Base-by-base conservation (phyloP, 257 asterid genomes). In the Primulina huaijiensis region DNA sequence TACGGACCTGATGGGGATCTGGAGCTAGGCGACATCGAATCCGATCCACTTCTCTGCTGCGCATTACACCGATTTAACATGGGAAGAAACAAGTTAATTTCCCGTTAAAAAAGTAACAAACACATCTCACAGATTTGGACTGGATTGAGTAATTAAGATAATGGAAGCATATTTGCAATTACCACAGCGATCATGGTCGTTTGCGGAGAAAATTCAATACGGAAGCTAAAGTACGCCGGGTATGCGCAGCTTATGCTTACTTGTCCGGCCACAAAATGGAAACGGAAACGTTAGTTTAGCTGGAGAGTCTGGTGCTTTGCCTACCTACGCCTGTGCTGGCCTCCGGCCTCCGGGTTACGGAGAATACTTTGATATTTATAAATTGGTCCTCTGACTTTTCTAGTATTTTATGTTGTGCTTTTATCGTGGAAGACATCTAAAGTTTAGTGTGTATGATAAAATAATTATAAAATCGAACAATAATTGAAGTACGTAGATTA, bases 1-100 rank as follows among this genome's bases (percentile, higher is more conserved):
- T 73, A 88, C 68, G 90, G 97, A n/a, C 80, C 74, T 61, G 88
- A 73, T 65, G 96, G 87, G 9, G 99, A 91, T 89, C 96, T 88
- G 71, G 99, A 97, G 90, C 93, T 89, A 76, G 82, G 95, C 37
- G 76, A 79, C 81, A 79, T 62, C 62, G 78, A 70, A 74, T 90
- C 97, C 64, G 97, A 89, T 81, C 86, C 95, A 83, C 80, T 89
- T 69, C 76, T 76, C 80, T 87, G 95, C 89, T 82, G 96, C 84
- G 38, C 70, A 69, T 82, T 80, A 72, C 71, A 55, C 80, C 71
- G 38, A 66, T 38, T 53, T 2, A 14, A 34, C 66, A 66, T 40
- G 69, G 30, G n/a, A 16, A 5, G 1, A 50, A 50, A 50, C 20
- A 14, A 17, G 57, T 50, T 6, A 50, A 50, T 12, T 14, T 50